phyloP scores from a whole-genome alignment of 495 filamentous ascomycete genomes.

The Gamarada debralockiae region DNA sequence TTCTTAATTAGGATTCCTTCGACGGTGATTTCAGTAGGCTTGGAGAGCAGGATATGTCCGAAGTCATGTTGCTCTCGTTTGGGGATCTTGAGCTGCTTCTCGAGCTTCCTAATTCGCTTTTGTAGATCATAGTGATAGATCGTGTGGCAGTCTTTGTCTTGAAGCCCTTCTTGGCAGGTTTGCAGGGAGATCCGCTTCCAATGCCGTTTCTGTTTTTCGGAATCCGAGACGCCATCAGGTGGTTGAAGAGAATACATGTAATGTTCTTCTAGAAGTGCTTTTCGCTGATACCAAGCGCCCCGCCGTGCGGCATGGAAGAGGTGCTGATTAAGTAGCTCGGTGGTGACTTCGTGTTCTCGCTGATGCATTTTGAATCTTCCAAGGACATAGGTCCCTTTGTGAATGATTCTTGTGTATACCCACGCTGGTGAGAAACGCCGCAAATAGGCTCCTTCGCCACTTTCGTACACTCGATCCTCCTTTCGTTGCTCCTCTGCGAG shows the following conservation, averaged over 20 bases:
- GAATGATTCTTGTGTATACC: constrained; percentile 89
- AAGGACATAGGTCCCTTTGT: constrained; percentile 79
- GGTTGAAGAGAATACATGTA: constrained; percentile 58
- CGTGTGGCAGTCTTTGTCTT: constrained; percentile 83
- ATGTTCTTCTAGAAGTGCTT: constrained; percentile 89
- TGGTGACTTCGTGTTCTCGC: constrained; percentile 71
- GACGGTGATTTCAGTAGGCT: constrained; percentile 70
- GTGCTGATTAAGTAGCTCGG: constrained; percentile 72
- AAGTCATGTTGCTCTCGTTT: constrained; percentile 92
- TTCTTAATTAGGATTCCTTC: constrained; percentile 65
- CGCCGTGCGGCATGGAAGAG: constrained; percentile 83
- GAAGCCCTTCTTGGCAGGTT: constrained; percentile 85
- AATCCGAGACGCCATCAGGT: constrained; percentile 19
- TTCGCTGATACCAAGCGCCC: constrained; percentile 94
- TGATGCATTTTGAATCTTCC: constrained; percentile 77
- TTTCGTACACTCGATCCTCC: constrained; percentile 77
- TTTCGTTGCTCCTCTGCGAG: constrained; percentile 74
- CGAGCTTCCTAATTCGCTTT: constrained; percentile 86
- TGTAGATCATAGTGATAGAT: constrained; percentile 94
- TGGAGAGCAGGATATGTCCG: constrained; percentile 69
- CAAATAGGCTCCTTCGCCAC: constrained; percentile 84
- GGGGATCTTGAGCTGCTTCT: constrained; percentile 77
- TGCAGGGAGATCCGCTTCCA: constrained; percentile 75
- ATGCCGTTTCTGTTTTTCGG: constrained; percentile 69
- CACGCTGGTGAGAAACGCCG: constrained; percentile 89